Evolutionary conservation across 2,329 filamentous ascomycete genomes (phyloP), one percentile per base, ranked within the genome.

Genomic region (Colletotrichum sp.): DNA sequence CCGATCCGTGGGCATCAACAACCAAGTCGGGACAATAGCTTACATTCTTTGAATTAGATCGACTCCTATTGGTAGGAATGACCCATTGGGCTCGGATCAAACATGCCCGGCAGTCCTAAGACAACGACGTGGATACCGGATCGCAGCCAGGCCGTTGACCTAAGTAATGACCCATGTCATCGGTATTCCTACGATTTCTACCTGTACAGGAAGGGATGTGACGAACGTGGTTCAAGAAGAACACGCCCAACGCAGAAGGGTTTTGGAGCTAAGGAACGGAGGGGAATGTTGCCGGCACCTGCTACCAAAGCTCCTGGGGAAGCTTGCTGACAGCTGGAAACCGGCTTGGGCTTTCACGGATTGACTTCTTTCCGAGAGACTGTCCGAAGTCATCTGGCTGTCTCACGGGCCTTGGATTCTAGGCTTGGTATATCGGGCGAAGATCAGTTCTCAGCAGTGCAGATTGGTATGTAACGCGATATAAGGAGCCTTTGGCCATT

Each of bases 1-100:
- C 68, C 24, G n/a, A 71, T 63, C 72, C 72, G 72, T 59, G 59
- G 49, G 28, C n/a, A 74, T 21, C 59, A 71, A 34, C 44, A 15
- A 44, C 59, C 67, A 30, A 21, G n/a, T 59, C 21, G 49, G 44
- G 68, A 36, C 15, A 30, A 49, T 59, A 49, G 28, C 21, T 64
- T 36, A 60, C 59, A 12, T 13, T 44, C 13, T 57, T 28, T 13
- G 59, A 71, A 64, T 34, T 71, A 59, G 13, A 13, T 18, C 30
- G 12, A 16, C 15, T 60, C 16, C 44, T 18, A 74, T 74, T 74
- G 67, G 67, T 24, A 32, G 68, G 67, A 8, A 28, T n/a, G 21
- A 65, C 32, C 72, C 67, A 49, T 65, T 44, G 28, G 36, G 39
- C 44, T 60, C 49, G 67, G 65, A 57, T 49, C 30, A 4, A 28